phyloP scores from a whole-genome alignment of 805 yeast genomes.

The Zygosaccharomyces pseudorouxii region DNA sequence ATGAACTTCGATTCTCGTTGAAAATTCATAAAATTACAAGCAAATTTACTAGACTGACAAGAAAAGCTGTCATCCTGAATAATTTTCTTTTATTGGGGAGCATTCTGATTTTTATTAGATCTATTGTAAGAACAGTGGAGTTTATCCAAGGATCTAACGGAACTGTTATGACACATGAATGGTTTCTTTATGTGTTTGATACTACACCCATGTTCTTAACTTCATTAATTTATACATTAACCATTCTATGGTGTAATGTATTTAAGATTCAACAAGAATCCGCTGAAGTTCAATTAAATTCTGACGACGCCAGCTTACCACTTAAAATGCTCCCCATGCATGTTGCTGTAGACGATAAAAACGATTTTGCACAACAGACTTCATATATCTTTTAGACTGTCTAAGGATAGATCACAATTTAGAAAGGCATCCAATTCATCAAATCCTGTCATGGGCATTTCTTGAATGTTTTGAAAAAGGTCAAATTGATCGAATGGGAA shows the following conservation, averaged over 20 bases:
- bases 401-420: not conserved
- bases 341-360: not conserved
- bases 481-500: not conserved
- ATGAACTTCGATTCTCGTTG: constrained; percentile 16
- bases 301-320: not conserved
- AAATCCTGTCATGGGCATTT: not conserved
- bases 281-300: not conserved
- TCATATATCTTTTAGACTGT: not conserved
- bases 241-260: constrained; percentile 14
- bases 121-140: constrained; percentile 33
- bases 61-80: constrained; percentile 18
- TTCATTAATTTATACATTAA: not conserved
- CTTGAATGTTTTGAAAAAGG: not conserved
- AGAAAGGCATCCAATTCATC: not conserved
- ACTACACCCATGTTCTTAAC: constrained; percentile 27
- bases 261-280: constrained; percentile 19
- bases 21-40: constrained; percentile 7
- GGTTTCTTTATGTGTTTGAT: constrained; percentile 31
- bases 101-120: constrained; percentile 30
- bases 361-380: not conserved
- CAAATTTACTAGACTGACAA: constrained; percentile 3
- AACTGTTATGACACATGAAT: constrained; percentile 26
- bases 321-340: not conserved
- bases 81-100: constrained; percentile 12
- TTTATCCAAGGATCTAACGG: constrained; percentile 33